These are phyloP conservation scores for Mucuna pruriens DNA, from an alignment of 306 rosid species.

Conservation along the genomic window DNA sequence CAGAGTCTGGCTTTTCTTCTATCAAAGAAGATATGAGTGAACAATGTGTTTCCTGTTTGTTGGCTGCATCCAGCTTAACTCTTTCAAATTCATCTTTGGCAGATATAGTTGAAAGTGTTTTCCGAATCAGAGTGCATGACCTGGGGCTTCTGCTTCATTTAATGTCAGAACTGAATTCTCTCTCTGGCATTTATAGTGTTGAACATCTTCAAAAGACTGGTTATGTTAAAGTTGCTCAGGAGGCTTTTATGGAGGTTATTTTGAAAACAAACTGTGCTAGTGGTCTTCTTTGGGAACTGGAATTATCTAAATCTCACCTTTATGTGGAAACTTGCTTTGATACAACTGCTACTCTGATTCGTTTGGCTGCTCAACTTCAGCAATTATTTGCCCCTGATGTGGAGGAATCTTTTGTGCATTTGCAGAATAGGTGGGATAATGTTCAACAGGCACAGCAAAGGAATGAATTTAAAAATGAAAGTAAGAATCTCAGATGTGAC, in stretches of 20 bases:
- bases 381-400: conserved; percentile 93
- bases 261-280: conserved; percentile 75
- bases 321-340: conserved; percentile 81
- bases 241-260: conserved; percentile 79
- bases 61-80: conserved; percentile 85
- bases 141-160: conserved; percentile 75
- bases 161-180: conserved; percentile 52
- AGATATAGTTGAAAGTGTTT: conserved; percentile 56
- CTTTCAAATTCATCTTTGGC: conserved; percentile 65
- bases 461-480: conserved; percentile 50
- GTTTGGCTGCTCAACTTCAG: conserved; percentile 87
- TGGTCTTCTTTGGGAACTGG: conserved; percentile 86
- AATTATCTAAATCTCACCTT: conserved; percentile 77
- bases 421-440: conserved; percentile 93
- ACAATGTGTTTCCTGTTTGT: conserved; percentile 73
- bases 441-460: conserved; percentile 75
- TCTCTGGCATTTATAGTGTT: conserved; percentile 62
- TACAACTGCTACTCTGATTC: conserved; percentile 76
- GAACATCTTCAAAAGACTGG: conserved; percentile 72
- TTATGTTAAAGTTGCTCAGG: conserved; percentile 83
- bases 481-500: conserved; percentile 39
- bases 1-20: conserved; percentile 53
- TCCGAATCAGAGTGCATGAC: conserved; percentile 69
- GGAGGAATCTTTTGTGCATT: conserved; percentile 88
- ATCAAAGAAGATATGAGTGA: conserved; percentile 56